These are phyloP conservation scores for Rhizophagus clarus DNA, from an alignment of 192 early-diverging fungal genomes.

Conservation along the genomic window DNA sequence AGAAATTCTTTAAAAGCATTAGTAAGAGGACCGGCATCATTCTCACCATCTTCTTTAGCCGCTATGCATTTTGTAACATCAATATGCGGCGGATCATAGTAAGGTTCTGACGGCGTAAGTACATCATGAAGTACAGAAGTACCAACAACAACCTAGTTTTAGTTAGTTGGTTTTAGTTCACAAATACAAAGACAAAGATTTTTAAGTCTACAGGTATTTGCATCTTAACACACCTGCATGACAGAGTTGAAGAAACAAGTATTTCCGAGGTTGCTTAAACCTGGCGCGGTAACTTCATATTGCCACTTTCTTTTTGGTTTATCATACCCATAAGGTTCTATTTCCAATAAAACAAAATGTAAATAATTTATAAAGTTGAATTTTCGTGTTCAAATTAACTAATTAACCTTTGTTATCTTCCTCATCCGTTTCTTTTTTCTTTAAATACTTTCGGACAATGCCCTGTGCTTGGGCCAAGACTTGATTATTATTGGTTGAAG, in stretches of 20 bases:
- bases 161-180: background rate
- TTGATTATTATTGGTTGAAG: slow-evolving; percentile 37
- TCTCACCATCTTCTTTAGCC: background rate
- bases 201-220: background rate
- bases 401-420: background rate
- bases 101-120: background rate
- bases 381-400: background rate
- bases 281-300: slow-evolving; percentile 41
- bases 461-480: slow-evolving; percentile 32
- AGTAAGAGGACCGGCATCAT: slow-evolving; percentile 35
- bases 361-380: slow-evolving; percentile 16
- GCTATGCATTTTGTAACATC: slow-evolving; percentile 10
- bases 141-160: slow-evolving; percentile 17
- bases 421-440: background rate
- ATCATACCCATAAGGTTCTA: background rate
- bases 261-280: slow-evolving; percentile 73
- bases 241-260: slow-evolving; percentile 84
- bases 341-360: background rate
- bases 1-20: slow-evolving; percentile 39
- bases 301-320: background rate
- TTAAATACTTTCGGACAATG: slow-evolving; percentile 13
- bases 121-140: slow-evolving; percentile 23
- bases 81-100: background rate
- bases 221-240: slow-evolving; percentile 50
- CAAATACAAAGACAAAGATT: background rate